Evolutionary conservation across 1,139 yeast genomes (phyloP).

Genomic region (Blastobotrys capitulatus): DNA sequence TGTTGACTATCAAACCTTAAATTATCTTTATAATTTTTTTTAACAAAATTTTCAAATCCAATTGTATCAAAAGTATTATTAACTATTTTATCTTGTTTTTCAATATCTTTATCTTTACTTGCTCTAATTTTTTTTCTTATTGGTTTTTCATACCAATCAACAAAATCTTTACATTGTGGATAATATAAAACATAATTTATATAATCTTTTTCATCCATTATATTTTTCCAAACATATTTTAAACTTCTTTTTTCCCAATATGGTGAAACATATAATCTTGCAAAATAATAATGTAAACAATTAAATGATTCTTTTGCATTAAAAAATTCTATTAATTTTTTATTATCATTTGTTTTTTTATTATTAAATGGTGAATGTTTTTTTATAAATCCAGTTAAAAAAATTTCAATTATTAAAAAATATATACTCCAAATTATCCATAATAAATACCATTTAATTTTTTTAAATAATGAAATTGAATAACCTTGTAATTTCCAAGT

Average conservation of each 20-base stretch:
- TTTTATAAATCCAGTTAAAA: background rate
- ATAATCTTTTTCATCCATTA: background rate
- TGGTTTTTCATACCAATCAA: background rate
- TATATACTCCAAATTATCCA: background rate
- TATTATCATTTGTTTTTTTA: background rate
- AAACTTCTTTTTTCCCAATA: background rate
- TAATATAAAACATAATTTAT: background rate
- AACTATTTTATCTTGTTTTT: too few relatives aligned
- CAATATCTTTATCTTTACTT: background rate
- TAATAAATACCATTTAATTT: background rate
- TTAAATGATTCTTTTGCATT: background rate
- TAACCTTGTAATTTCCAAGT: too few relatives aligned
- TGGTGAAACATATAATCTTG: background rate
- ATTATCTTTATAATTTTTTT: too few relatives aligned
- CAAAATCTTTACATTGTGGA: background rate
- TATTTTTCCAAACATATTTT: background rate
- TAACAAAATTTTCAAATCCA: background rate
- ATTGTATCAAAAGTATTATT: background rate
- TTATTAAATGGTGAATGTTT: background rate
- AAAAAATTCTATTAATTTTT: background rate
- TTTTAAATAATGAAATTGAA: too few relatives aligned
- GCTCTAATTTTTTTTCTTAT: background rate
- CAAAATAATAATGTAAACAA: background rate
- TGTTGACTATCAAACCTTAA: background rate
- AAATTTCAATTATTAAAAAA: background rate